Conservation (phyloP, 257 asterid species). For the Buddleja alternifolia region DNA sequence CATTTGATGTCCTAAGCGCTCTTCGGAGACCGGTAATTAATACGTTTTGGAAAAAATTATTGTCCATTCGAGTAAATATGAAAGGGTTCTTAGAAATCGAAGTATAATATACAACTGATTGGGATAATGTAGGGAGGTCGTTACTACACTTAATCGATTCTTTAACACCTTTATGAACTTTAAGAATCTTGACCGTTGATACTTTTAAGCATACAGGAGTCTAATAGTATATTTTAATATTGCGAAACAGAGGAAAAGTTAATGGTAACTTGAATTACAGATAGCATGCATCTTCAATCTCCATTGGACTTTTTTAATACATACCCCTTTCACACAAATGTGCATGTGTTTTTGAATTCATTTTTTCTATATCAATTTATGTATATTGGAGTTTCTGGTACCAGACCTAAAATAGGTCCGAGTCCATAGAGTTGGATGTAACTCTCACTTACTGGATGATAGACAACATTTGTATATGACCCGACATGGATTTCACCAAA, state of each 20-base stretch:
- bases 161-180: neutral
- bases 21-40: neutral
- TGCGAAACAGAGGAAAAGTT: neutral
- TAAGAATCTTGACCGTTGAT: neutral
- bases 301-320: neutral
- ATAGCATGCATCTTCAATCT: neutral
- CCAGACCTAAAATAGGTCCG: neutral
- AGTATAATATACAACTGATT: neutral
- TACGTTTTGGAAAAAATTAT: neutral
- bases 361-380: too few species aligned
- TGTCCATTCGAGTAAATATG: neutral
- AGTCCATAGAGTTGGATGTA: neutral
- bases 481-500: too few species aligned
- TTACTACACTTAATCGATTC: neutral
- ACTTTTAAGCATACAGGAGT: neutral
- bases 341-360: neutral
- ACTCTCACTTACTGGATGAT: too few species aligned
- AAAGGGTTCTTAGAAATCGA: neutral
- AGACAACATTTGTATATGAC: too few species aligned
- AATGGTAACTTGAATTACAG: neutral
- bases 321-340: neutral
- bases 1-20: neutral
- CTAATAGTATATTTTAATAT: neutral
- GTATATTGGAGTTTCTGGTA: neutral
- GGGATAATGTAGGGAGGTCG: neutral